Conservation (phyloP, 306 rosid genomes). For the Fragaria iinumae region DNA sequence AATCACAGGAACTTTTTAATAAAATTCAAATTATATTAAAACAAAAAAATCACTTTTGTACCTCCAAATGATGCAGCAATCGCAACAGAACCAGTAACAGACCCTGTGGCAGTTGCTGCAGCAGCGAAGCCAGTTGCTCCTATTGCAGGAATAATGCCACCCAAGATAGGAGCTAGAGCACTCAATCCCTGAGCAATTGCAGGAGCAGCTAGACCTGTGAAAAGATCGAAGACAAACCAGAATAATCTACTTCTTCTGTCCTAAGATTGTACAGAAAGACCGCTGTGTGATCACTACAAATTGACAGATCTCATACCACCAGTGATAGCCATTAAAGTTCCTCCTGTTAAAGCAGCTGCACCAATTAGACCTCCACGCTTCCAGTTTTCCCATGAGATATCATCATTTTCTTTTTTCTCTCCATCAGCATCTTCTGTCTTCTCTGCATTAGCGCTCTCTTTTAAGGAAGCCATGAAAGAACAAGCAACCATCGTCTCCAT, state of each 20-base stretch:
- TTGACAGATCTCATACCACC: slow-evolving; percentile 26
- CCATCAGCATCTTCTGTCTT: not conserved
- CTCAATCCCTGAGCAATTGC: slow-evolving; percentile 26
- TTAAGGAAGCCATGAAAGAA: slow-evolving; percentile 23
- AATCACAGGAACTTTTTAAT: not conserved
- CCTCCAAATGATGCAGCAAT: slow-evolving; percentile 37
- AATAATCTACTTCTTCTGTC: not conserved
- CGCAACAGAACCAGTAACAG: slow-evolving; percentile 26
- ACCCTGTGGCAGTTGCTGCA: slow-evolving; percentile 29
- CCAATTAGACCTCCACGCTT: slow-evolving; percentile 30
- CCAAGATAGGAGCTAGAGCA: slow-evolving; percentile 11
- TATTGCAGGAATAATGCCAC: slow-evolving; percentile 20
- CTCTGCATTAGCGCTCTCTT: slow-evolving; percentile 8
- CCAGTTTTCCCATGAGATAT: slow-evolving; percentile 16
- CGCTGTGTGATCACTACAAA: not conserved
- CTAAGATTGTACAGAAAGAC: not conserved
- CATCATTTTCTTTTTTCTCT: slow-evolving; percentile 3
- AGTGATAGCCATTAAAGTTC: slow-evolving; percentile 28
- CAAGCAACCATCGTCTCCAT: slow-evolving; percentile 32
- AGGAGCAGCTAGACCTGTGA: slow-evolving; percentile 27
- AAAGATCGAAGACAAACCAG: slow-evolving; percentile 1
- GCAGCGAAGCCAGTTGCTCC: slow-evolving; percentile 26
- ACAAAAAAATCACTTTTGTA: slow-evolving; percentile 1
- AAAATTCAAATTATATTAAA: no score
- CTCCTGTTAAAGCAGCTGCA: slow-evolving; percentile 34